A percentile compares a stretch with the other conserved stretches of the same genome.
These are phyloP conservation scores for Colletotrichum kahawae DNA, from an alignment of 2,329 filamentous ascomycete genomes.

Conservation along the genomic window DNA sequence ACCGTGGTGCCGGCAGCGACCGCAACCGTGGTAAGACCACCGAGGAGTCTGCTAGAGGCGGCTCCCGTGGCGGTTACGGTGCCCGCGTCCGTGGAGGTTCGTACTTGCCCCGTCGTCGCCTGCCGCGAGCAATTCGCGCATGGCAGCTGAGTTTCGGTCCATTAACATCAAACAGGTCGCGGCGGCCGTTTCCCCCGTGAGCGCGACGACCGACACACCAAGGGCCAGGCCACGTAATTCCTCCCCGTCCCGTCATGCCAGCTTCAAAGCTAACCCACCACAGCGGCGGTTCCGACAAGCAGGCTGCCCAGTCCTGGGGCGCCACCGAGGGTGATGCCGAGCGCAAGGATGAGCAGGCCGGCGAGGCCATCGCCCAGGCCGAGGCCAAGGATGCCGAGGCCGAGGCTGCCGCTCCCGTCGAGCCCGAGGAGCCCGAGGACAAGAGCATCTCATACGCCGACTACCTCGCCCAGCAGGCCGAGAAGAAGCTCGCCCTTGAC, in stretches of 20 bases:
- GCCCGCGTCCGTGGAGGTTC: conserved; percentile 67
- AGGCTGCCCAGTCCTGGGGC: conserved; percentile 90
- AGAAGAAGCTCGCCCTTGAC: conserved; percentile 78
- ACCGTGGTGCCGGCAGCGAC: conserved; percentile 79
- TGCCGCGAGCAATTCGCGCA: not conserved
- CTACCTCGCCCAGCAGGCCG: conserved; percentile 76
- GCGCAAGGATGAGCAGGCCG: conserved; percentile 89
- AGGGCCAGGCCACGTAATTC: conserved; percentile 50
- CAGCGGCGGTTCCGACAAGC: conserved; percentile 79
- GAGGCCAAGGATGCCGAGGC: conserved; percentile 76
- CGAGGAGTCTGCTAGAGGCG: conserved; percentile 66
- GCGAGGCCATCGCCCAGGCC: conserved; percentile 83
- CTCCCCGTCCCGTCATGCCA: not conserved
- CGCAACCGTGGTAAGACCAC: conserved; percentile 83
- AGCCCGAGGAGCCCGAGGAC: conserved; percentile 73
- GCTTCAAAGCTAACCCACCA: conserved; percentile 25
- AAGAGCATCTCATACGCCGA: conserved; percentile 90
- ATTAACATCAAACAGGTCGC: conserved; percentile 46
- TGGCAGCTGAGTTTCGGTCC: not conserved
- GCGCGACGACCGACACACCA: conserved; percentile 62
- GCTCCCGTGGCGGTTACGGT: conserved; percentile 62
- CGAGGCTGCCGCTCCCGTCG: conserved; percentile 58
- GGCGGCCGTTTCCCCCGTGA: conserved; percentile 58
- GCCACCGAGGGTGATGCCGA: conserved; percentile 81
- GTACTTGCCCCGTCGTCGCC: conserved; percentile 26